Conservation (phyloP, 2,329 filamentous ascomycete species). For the Neoarthrinium moseri region DNA sequence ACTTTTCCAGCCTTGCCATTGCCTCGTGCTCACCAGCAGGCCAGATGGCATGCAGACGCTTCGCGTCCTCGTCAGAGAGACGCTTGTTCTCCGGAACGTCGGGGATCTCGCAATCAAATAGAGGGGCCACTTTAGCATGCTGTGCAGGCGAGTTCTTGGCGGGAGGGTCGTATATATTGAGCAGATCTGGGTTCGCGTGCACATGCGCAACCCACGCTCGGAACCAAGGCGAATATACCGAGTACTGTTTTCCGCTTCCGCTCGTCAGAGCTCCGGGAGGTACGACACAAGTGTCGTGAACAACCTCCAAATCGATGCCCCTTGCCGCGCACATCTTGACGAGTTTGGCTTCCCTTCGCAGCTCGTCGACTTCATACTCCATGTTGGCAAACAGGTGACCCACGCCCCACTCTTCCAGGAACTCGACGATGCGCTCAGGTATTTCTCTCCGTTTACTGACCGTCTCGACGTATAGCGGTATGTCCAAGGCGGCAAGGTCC, state of each 20-base stretch:
- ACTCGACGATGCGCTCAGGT: conserved; percentile 58
- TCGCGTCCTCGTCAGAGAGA: conserved; percentile 57
- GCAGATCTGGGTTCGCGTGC: conserved; percentile 65
- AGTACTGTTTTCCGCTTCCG: conserved; percentile 73
- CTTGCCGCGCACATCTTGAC: conserved; percentile 59
- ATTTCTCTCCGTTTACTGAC: conserved; percentile 65
- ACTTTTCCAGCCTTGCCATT: conserved; percentile 59
- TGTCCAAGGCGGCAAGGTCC: conserved; percentile 68
- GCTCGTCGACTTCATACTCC: conserved; percentile 90
- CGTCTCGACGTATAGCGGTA: conserved; percentile 76
- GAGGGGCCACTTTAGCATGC: conserved; percentile 26
- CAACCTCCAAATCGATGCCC: conserved; percentile 66
- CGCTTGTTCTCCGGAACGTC: conserved; percentile 61
- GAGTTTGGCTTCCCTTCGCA: conserved; percentile 72
- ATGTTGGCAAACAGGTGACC: conserved; percentile 79
- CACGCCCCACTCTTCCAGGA: conserved; percentile 70
- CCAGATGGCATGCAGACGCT: conserved; percentile 60
- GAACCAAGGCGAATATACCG: conserved; percentile 84
- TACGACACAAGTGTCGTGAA: conserved; percentile 83
- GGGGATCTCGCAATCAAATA: conserved; percentile 62
- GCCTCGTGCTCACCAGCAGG: conserved; percentile 77
- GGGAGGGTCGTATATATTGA: conserved; percentile 62
- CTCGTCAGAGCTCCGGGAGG: conserved; percentile 67
- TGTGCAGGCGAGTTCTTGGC: conserved; percentile 49
- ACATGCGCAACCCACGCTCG: conserved; percentile 72